A percentile compares a stretch with the other conserved stretches of the same genome.
These are phyloP conservation scores for Tetrapisispora phaffii DNA, from an alignment of 805 yeast species.

Conservation along the genomic window DNA sequence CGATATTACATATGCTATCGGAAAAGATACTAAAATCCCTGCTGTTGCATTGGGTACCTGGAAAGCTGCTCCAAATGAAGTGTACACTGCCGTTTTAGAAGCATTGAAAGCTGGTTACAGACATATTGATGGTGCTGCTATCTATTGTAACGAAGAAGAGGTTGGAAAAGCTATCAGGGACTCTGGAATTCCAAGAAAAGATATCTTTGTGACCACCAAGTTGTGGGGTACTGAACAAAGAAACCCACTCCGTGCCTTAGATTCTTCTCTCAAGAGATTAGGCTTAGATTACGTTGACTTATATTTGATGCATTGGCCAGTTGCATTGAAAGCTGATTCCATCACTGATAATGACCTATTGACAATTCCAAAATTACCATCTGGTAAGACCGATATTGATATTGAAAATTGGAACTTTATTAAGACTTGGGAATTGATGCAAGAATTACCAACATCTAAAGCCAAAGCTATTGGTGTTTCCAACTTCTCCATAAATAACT, in stretches of 20 bases:
- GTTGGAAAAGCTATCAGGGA: conserved; percentile 52
- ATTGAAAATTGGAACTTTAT: conserved; percentile 33
- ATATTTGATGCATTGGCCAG: conserved; percentile 73
- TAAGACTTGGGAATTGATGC: conserved; percentile 53
- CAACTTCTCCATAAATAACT: conserved; percentile 36
- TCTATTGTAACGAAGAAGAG: conserved; percentile 56
- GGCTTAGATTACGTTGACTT: conserved; percentile 69
- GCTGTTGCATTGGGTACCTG: conserved; percentile 65
- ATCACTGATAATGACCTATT: conserved; percentile 29
- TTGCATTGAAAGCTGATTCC: conserved; percentile 36
- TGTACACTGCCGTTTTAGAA: conserved; percentile 42
- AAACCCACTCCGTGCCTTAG: conserved; percentile 42
- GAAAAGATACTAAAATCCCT: conserved; percentile 53
- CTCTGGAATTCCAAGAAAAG: conserved; percentile 41
- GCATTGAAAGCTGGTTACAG: conserved; percentile 60
- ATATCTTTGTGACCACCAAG: conserved; percentile 64
- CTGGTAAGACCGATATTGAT: conserved; percentile 29
- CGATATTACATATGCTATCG: conserved; percentile 32
- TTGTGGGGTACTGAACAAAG: conserved; percentile 52
- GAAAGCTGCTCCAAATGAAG: conserved; percentile 40
- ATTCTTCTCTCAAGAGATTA: conserved; percentile 47
- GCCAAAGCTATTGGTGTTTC: conserved; percentile 51
- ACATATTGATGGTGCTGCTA: conserved; percentile 68
- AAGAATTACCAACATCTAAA: conserved; percentile 40
- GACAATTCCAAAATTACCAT: conserved; percentile 24